Evolutionary conservation across 352 stramenopile species (phyloP).

Genomic region (Pythium plurisporium): DNA sequence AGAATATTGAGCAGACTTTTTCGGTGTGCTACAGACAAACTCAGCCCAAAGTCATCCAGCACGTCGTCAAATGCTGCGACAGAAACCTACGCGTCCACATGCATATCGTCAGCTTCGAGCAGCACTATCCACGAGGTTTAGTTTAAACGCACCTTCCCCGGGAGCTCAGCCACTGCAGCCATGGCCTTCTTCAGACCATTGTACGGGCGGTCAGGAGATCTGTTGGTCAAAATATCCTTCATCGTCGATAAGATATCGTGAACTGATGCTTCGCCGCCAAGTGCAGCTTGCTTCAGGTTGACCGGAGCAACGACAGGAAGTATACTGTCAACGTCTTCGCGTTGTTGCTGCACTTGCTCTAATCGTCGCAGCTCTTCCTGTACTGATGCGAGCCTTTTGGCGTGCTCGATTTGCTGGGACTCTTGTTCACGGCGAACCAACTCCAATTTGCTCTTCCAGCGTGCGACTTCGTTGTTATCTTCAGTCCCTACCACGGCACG

Average conservation of each 20-base stretch:
- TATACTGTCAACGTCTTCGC: background rate
- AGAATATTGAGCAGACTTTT: conserved; percentile 42
- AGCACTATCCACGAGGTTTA: background rate
- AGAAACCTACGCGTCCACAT: conserved; percentile 34
- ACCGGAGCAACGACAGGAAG: background rate
- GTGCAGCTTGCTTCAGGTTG: conserved; percentile 51
- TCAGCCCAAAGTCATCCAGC: conserved; percentile 59
- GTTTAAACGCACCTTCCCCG: conserved; percentile 47
- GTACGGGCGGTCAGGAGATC: conserved; percentile 62
- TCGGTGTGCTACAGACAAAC: conserved; percentile 34
- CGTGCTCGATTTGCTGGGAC: conserved; percentile 33
- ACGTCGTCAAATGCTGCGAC: conserved; percentile 70
- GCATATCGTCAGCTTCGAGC: background rate
- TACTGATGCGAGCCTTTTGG: conserved; percentile 15
- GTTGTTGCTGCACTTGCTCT: background rate
- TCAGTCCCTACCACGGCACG: conserved; percentile 12
- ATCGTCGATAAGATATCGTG: conserved; percentile 67
- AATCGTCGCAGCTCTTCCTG: conserved; percentile 15
- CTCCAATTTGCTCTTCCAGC: conserved; percentile 58
- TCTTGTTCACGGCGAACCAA: conserved; percentile 47
- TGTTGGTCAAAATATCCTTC: conserved; percentile 50
- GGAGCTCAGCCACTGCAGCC: conserved; percentile 54
- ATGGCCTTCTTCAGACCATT: conserved; percentile 81
- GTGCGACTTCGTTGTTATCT: conserved; percentile 32
- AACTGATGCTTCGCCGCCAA: conserved; percentile 41